Evolutionary conservation across 2,329 filamentous ascomycete species (phyloP).

Genomic region (Cryphonectria japonica): DNA sequence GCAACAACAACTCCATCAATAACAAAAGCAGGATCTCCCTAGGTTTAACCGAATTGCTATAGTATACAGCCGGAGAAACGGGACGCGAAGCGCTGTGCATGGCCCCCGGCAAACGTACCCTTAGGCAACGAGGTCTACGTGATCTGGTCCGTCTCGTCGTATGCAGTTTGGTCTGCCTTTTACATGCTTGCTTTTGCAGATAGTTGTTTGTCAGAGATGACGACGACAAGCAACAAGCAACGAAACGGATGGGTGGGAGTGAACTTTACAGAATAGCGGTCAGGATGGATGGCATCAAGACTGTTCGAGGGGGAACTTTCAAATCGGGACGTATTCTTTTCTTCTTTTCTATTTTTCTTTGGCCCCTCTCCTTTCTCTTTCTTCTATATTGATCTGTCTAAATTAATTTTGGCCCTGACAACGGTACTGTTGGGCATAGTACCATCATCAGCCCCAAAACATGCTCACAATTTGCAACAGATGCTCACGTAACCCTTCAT

Average conservation of each 20-base stretch:
- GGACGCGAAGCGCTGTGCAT: constrained; percentile 5
- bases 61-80: background rate
- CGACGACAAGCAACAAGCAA: background rate
- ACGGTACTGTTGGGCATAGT: background rate
- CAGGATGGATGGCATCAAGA: background rate
- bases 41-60: background rate
- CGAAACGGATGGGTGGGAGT: background rate
- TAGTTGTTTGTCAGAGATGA: background rate
- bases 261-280: background rate
- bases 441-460: constrained; percentile 1
- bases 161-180: background rate
- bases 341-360: background rate
- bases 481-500: background rate
- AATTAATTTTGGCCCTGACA: too few relatives aligned
- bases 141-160: background rate
- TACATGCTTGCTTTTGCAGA: background rate
- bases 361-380: too few relatives aligned
- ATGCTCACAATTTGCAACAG: background rate
- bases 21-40: background rate
- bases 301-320: background rate
- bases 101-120: background rate
- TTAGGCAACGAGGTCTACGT: background rate
- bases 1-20: background rate
- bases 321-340: background rate
- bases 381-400: too few relatives aligned